Conservation (phyloP, 768 basidiomycete genomes). For the Hericium coralloides region DNA sequence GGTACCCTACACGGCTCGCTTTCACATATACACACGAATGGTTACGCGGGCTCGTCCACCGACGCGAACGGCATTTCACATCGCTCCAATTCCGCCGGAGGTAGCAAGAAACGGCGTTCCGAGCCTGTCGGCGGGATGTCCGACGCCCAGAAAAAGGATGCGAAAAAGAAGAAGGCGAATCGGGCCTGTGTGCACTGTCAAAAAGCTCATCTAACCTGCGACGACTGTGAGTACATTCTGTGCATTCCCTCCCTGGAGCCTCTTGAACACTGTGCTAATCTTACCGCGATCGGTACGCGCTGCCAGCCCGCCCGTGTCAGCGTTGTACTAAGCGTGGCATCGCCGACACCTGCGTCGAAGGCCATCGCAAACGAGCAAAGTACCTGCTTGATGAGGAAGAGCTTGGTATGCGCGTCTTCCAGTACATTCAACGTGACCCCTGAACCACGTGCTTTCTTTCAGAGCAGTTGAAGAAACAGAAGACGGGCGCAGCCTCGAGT, state of each 20-base stretch:
- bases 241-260: slow-evolving; percentile 1
- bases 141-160: slow-evolving; percentile 50
- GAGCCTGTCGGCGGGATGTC: slow-evolving; percentile 47
- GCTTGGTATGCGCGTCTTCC: slow-evolving; percentile 44
- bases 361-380: slow-evolving; percentile 95
- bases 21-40: neutral
- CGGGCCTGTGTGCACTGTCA: slow-evolving; percentile 95
- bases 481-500: neutral
- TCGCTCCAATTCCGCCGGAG: neutral
- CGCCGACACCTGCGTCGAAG: slow-evolving; percentile 82
- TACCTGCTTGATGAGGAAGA: slow-evolving; percentile 94
- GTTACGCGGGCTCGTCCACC: neutral
- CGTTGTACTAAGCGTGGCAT: slow-evolving; percentile 93
- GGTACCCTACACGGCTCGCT: neutral
- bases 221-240: slow-evolving; percentile 66
- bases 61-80: neutral
- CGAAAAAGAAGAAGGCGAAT: slow-evolving; percentile 92
- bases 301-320: slow-evolving; percentile 86
- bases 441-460: neutral
- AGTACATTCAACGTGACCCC: slow-evolving; percentile 6
- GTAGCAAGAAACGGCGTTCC: slow-evolving; percentile 30
- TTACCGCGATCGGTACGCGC: neutral
- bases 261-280: slow-evolving; percentile 14
- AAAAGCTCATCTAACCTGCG: slow-evolving; percentile 97
- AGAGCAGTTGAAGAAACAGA: slow-evolving; percentile 12